phyloP scores from a whole-genome alignment of 192 early-diverging fungal genomes.

The Entomortierella parvispora region DNA sequence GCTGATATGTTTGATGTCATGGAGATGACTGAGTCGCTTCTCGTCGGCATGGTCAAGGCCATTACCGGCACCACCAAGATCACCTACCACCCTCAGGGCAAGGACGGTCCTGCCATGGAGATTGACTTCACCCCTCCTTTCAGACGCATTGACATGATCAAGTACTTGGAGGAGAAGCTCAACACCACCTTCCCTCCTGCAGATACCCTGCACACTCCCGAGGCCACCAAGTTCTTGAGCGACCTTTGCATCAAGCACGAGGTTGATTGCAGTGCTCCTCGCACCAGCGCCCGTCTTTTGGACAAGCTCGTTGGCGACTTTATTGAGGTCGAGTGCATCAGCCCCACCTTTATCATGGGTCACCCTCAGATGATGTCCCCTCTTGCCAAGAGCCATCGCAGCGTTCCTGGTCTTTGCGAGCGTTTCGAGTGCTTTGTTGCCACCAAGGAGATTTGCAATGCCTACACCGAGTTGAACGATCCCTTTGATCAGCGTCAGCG shows the following conservation, averaged over 20 bases:
- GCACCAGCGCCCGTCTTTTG: conserved; percentile 91
- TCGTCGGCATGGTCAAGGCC: conserved; percentile 94
- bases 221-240: conserved; percentile 89
- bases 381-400: conserved; percentile 96
- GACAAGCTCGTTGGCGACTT: conserved; percentile 95
- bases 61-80: conserved; percentile 92
- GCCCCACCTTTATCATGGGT: conserved; percentile 94
- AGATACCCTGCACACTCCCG: conserved; percentile 79
- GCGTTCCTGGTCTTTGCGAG: conserved; percentile 91
- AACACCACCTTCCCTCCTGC: conserved; percentile 92
- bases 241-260: conserved; percentile 96
- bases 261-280: conserved; percentile 94
- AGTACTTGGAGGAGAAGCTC: conserved; percentile 90
- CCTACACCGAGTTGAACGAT: conserved; percentile 99
- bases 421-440: conserved; percentile 99
- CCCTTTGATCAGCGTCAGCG: conserved; percentile 98
- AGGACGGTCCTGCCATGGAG: conserved; percentile 76
- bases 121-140: conserved; percentile 98
- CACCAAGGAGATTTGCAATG: conserved; percentile 96
- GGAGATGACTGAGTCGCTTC: conserved; percentile 89
- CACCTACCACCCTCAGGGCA: conserved; percentile 94
- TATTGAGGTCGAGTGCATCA: conserved; percentile 81
- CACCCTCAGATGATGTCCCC: conserved; percentile 99
- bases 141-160: conserved; percentile 93
- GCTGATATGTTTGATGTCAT: conserved; percentile 98